Conservation (phyloP, 2,329 filamentous ascomycete genomes). For the Ophiostoma quercus region DNA sequence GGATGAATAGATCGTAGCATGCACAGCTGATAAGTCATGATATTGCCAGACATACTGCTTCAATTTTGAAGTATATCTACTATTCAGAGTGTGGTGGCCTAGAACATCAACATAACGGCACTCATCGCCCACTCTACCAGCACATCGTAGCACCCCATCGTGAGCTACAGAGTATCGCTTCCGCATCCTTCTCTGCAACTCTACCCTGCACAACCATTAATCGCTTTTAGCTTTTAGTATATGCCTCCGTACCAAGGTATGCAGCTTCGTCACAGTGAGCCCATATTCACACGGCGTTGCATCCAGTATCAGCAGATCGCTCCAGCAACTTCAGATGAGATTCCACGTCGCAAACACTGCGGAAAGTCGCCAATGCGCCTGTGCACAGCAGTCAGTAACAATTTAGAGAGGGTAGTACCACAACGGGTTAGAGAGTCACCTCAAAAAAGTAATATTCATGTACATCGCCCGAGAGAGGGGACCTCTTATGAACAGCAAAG, state of each 20-base stretch:
- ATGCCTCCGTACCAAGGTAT: too few relatives aligned
- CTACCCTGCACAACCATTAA: background rate
- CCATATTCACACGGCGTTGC: constrained; percentile 2
- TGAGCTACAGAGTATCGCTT: background rate
- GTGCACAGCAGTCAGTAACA: too few relatives aligned
- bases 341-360: background rate
- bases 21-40: background rate
- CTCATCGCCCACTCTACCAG: background rate
- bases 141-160: background rate
- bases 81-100: background rate
- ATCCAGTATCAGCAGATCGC: constrained; percentile 10
- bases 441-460: background rate
- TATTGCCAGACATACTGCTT: background rate
- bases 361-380: background rate
- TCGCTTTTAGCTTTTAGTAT: too few relatives aligned
- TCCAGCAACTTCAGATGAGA: background rate
- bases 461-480: background rate
- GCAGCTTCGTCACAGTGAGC: background rate
- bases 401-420: background rate
- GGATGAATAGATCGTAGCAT: background rate
- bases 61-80: too few relatives aligned
- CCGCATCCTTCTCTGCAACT: background rate
- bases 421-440: background rate
- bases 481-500: background rate
- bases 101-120: background rate